phyloP scores from a whole-genome alignment of 352 stramenopile species.

The Saprolegnia diclina region DNA sequence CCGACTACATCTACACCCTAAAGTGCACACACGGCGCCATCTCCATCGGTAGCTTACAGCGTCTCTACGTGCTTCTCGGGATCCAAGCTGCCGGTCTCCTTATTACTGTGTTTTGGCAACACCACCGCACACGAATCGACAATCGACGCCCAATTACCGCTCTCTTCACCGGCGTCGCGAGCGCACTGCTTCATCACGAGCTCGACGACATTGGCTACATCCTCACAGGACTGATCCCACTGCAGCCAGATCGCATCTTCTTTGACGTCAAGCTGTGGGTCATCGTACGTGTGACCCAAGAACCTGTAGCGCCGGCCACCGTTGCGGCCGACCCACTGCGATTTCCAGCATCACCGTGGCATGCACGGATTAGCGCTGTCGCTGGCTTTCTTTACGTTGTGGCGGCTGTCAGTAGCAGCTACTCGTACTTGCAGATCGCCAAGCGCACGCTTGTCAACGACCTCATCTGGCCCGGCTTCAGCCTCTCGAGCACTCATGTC shows the following conservation, averaged over 20 bases:
- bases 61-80: not conserved
- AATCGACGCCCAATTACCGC: not conserved
- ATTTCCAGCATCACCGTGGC: not conserved
- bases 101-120: not conserved
- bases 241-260: not conserved
- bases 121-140: not conserved
- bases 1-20: not conserved
- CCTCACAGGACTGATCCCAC: not conserved
- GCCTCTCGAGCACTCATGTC: not conserved
- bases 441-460: not conserved
- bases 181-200: not conserved
- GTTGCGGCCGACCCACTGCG: not conserved
- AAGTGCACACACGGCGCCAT: not conserved
- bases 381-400: constrained; percentile 3
- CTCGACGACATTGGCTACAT: not conserved
- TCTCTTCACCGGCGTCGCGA: not conserved
- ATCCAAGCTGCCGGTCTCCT: not conserved
- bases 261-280: constrained; percentile 22
- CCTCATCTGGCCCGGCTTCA: constrained; percentile 2
- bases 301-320: not conserved
- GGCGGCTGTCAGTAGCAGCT: not conserved
- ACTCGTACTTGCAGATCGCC: not conserved
- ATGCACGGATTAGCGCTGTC: not conserved
- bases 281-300: not conserved
- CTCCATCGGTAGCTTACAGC: not conserved